Percentiles rank a stretch among this genome's conserved stretches.
These are phyloP conservation scores for Herpetomonas samuelpessoai DNA, from an alignment of 208 protist species.

Conservation along the genomic window DNA sequence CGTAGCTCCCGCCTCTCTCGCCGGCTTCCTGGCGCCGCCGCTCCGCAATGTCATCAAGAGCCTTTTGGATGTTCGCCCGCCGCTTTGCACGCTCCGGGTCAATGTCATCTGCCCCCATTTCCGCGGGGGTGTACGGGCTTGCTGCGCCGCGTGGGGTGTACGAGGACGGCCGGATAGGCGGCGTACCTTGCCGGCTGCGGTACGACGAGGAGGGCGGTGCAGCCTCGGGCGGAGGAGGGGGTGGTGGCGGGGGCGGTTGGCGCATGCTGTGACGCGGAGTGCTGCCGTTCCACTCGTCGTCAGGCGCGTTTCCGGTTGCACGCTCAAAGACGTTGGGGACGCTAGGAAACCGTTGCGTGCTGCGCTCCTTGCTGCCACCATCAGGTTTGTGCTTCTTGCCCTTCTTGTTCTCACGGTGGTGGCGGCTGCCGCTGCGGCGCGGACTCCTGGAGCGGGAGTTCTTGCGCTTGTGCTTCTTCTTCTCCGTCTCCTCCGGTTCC, in stretches of 20 bases:
- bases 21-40: too few relatives aligned
- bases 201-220: background rate
- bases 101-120: background rate
- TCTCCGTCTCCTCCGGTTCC: background rate
- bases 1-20: background rate
- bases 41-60: background rate
- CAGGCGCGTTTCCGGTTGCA: too few relatives aligned
- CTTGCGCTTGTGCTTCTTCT: constrained; percentile 5
- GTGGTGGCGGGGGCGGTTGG: background rate
- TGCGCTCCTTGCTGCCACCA: background rate
- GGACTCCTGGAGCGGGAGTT: background rate
- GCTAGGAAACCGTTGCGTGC: background rate
- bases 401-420: constrained; percentile 13
- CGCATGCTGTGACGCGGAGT: too few relatives aligned
- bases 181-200: background rate
- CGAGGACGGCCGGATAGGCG: background rate
- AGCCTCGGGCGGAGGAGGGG: background rate
- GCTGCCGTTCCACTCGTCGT: too few relatives aligned
- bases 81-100: background rate
- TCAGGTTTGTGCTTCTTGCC: background rate
- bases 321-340: background rate
- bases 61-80: background rate
- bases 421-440: constrained; percentile 2
- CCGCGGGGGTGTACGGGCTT: background rate
- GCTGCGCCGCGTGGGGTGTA: background rate